Evolutionary conservation across 805 yeast genomes (phyloP).

Genomic region (Tetrapisispora pingtungensis): DNA sequence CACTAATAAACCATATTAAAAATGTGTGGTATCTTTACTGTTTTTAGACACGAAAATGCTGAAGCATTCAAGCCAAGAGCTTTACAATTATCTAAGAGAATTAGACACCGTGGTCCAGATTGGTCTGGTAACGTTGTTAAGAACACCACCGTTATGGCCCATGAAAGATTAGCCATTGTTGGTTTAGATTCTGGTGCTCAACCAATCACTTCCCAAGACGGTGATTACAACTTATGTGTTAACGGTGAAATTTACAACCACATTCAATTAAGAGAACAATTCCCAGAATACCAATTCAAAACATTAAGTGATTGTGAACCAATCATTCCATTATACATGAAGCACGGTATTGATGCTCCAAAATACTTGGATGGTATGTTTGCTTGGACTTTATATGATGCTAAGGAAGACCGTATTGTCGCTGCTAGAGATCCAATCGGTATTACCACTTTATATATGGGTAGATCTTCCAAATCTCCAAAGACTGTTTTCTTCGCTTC

Average conservation of each 20-base stretch:
- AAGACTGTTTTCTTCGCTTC: conserved; percentile 82
- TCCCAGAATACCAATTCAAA: conserved; percentile 63
- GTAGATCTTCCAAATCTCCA: conserved; percentile 59
- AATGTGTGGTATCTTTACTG: conserved; percentile 99
- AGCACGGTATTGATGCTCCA: conserved; percentile 85
- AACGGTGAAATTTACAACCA: conserved; percentile 99
- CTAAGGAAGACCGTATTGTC: conserved; percentile 69
- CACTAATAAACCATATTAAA: conserved; percentile 1
- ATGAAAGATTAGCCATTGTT: conserved; percentile 95
- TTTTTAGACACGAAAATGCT: conserved; percentile 71
- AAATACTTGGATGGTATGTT: conserved; percentile 95
- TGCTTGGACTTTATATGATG: conserved; percentile 87
- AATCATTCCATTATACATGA: conserved; percentile 82
- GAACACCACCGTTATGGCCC: conserved; percentile 76
- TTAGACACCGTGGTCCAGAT: conserved; percentile 99
- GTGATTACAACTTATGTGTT: conserved; percentile 64
- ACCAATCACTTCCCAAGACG: conserved; percentile 81
- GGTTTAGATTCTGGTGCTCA: conserved; percentile 98
- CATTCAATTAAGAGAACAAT: conserved; percentile 71
- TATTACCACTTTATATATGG: conserved; percentile 92
- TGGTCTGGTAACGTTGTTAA: conserved; percentile 87
- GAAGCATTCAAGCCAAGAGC: conserved; percentile 79
- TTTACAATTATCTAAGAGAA: conserved; percentile 78
- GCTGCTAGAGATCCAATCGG: conserved; percentile 99
- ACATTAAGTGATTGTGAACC: conserved; percentile 96